phyloP scores from a whole-genome alignment of 768 basidiomycete species.

The Suillus placidus region DNA sequence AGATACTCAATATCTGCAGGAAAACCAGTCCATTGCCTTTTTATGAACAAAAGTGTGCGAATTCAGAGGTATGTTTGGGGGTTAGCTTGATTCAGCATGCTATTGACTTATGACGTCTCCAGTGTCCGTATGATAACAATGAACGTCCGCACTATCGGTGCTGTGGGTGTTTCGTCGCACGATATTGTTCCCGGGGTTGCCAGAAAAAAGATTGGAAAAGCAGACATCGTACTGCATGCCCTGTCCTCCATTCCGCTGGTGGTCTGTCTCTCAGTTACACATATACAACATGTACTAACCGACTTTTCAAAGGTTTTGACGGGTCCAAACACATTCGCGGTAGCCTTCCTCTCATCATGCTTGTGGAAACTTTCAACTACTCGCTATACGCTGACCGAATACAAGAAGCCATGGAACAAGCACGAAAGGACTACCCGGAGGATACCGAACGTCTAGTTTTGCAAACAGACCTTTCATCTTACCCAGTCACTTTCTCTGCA shows the following conservation, averaged over 20 bases:
- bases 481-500: slow-evolving; percentile 4
- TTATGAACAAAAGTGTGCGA: slow-evolving; percentile 1
- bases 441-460: neutral
- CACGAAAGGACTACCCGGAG: neutral
- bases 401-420: slow-evolving; percentile 6
- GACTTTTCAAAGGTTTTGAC: neutral
- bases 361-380: slow-evolving; percentile 5
- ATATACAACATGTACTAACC: neutral
- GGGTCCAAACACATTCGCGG: neutral
- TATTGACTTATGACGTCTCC: neutral
- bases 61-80: neutral
- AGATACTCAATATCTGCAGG: neutral
- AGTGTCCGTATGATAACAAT: slow-evolving; percentile 2
- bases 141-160: slow-evolving; percentile 2
- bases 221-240: slow-evolving; percentile 3
- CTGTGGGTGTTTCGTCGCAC: slow-evolving; percentile 8
- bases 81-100: too few species aligned
- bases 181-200: slow-evolving; percentile 8
- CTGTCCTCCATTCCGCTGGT: slow-evolving; percentile 3
- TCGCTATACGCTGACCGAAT: slow-evolving; percentile 8
- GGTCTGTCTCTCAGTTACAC: neutral
- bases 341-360: slow-evolving; percentile 6
- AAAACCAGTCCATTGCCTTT: neutral
- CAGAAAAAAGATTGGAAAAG: slow-evolving; percentile 9
- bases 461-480: slow-evolving; percentile 3